Conservation (phyloP, 208 protist species). For the Vickermania spadyakhi region DNA sequence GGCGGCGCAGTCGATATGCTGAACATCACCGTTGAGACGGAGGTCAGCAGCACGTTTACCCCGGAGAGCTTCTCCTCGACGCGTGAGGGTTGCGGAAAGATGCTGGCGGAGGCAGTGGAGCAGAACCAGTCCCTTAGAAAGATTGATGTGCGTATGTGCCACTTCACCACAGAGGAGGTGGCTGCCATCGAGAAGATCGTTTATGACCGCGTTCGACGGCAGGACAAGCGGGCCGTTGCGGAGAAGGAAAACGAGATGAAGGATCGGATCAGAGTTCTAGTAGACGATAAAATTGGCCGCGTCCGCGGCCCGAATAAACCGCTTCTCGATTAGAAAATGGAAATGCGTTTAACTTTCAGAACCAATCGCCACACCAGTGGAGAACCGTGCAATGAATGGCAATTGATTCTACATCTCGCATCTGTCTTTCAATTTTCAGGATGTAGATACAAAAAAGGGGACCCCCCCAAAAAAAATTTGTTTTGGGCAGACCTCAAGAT, state of each 20-base stretch:
- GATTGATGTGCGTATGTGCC: constrained; percentile 59
- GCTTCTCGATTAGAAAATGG: not conserved
- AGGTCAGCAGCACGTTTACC: not conserved
- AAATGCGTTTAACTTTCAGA: no score
- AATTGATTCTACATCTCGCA: no score
- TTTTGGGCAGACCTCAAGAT: no score
- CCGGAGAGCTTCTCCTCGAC: not conserved
- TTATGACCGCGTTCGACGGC: constrained; percentile 21
- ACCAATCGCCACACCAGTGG: no score
- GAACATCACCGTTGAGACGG: not conserved
- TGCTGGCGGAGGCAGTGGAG: constrained; percentile 29
- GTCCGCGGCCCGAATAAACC: not conserved
- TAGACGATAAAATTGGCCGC: not conserved
- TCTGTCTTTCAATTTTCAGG: no score
- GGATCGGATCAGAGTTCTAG: constrained; percentile 2
- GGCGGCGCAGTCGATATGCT: not conserved
- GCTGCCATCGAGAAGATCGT: constrained; percentile 24
- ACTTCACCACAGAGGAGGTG: constrained; percentile 29
- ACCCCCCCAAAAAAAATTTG: no score
- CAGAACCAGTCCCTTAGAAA: constrained; percentile 40
- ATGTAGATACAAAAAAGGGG: no score
- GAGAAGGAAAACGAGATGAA: constrained; percentile 8
- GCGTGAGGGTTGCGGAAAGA: constrained; percentile 19
- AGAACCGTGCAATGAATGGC: no score
- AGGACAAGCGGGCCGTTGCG: not conserved